phyloP scores from a whole-genome alignment of 768 basidiomycete species.

The Leccinum obscurum region DNA sequence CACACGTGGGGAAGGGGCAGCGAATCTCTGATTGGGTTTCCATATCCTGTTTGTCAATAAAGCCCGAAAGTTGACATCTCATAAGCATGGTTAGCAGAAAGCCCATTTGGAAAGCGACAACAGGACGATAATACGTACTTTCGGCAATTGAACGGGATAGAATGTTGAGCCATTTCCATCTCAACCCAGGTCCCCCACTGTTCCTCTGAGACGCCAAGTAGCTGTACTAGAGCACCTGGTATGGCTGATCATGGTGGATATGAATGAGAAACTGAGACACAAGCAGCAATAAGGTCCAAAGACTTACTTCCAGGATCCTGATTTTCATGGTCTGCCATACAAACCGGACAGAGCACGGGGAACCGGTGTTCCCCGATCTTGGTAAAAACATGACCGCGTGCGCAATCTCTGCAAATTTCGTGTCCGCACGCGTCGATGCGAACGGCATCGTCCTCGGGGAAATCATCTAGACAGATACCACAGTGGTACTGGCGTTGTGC shows the following conservation, averaged over 20 bases:
- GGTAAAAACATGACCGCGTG: constrained; percentile 41
- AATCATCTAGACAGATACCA: constrained; percentile 54
- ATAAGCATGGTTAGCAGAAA: not conserved
- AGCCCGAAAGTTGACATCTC: constrained; percentile 53
- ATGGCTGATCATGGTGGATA: constrained; percentile 34
- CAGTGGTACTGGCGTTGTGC: constrained; percentile 49
- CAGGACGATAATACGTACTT: constrained; percentile 37
- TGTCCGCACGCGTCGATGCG: constrained; percentile 48
- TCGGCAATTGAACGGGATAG: constrained; percentile 46
- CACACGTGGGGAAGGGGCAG: constrained; percentile 52
- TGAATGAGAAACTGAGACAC: not conserved
- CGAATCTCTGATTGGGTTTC: constrained; percentile 39
- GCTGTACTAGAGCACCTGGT: constrained; percentile 35
- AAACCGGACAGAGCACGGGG: constrained; percentile 62
- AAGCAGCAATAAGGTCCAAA: not conserved
- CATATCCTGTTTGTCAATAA: constrained; percentile 51
- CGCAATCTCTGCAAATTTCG: constrained; percentile 53
- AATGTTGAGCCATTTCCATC: constrained; percentile 46
- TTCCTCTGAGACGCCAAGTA: constrained; percentile 46
- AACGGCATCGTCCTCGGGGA: constrained; percentile 44
- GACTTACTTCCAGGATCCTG: constrained; percentile 33
- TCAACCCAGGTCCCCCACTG: constrained; percentile 46
- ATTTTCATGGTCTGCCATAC: constrained; percentile 38
- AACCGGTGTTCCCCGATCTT: constrained; percentile 55
- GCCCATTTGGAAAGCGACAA: not conserved